phyloP scores from a whole-genome alignment of 192 early-diverging fungal species.

The Coemansia sp. region DNA sequence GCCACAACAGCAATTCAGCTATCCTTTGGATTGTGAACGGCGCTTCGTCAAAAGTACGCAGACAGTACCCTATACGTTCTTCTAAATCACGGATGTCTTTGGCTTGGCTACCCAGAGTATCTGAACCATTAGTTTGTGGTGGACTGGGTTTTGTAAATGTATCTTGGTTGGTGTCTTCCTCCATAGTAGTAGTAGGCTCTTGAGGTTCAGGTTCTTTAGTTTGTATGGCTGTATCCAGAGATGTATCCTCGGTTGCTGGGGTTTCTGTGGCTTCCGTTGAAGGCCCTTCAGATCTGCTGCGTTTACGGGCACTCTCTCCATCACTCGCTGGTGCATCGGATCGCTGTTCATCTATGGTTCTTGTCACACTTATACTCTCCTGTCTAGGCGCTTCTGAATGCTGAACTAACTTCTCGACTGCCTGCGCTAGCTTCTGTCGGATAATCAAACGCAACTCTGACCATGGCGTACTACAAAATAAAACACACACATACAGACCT shows the following conservation, averaged over 20 bases:
- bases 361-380: too few relatives aligned
- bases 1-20: constrained; percentile 37
- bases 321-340: too few relatives aligned
- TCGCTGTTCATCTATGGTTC: too few relatives aligned
- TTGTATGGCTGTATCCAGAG: too few relatives aligned
- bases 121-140: too few relatives aligned
- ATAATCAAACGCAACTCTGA: constrained; percentile 35
- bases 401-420: constrained; percentile 17
- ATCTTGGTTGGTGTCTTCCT: too few relatives aligned
- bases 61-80: constrained; percentile 31
- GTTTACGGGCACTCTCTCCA: constrained; percentile 2
- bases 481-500: neutral
- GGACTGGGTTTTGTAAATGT: too few relatives aligned
- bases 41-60: constrained; percentile 45
- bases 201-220: neutral
- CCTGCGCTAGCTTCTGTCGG: constrained; percentile 30
- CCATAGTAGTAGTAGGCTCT: too few relatives aligned
- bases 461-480: constrained; percentile 29
- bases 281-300: constrained; percentile 1
- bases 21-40: constrained; percentile 52
- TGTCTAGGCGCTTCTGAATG: constrained; percentile 6
- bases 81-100: constrained; percentile 33
- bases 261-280: neutral
- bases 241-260: too few relatives aligned
- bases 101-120: too few relatives aligned